Base-by-base conservation (phyloP, 495 filamentous ascomycete species). In the Aspergillus taichungensis region DNA sequence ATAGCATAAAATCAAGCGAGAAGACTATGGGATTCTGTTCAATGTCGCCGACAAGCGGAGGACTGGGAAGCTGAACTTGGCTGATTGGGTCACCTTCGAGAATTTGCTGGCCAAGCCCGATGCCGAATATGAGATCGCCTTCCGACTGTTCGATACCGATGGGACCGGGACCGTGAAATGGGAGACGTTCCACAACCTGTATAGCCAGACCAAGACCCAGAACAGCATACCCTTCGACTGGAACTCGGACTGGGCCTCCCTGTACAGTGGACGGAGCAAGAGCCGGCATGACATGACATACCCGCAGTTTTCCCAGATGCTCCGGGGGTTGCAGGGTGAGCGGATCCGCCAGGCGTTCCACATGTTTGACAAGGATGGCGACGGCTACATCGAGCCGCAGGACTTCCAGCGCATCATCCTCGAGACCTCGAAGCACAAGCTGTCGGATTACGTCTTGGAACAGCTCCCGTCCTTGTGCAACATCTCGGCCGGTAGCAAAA, bases 121-220 rank as follows among this genome's bases (percentile, higher is more conserved):
- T 52, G 94, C 92, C 56, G 94, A 98, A 63, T 98, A 98, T 62
- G 90, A 98, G 67, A 96, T 98, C 52, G 91, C 90, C 5, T 98
- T 96, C 69, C 85, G 94, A 45, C 76, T 97, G 27, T 98, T 98
- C 66, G 92, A 97, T 54, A 65, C 83, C 49, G 78, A 92, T 24
- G 79, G 85, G 31, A 83, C 77, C 13, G 92, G 92, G 4, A 75
- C 70, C 13, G 86, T 98, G 54, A 88, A 87, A 54, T 95, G 88
- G 53, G 86, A 94, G 1, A 78, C 87, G 54, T 88, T 98, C 64
- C 75, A 84, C 54, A 72, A 75, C 30, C 36, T 89, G 30, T 95
- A 90, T 63, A 82, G 87, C 56, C 69, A 77, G 53, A 92, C 90
- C 74, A 94, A 88, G 71, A 82, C 79, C 3, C 66, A 77, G 3